Evolutionary conservation across 108 stramenopile species (phyloP).

Genomic region (Nitzschia inconspicua): DNA sequence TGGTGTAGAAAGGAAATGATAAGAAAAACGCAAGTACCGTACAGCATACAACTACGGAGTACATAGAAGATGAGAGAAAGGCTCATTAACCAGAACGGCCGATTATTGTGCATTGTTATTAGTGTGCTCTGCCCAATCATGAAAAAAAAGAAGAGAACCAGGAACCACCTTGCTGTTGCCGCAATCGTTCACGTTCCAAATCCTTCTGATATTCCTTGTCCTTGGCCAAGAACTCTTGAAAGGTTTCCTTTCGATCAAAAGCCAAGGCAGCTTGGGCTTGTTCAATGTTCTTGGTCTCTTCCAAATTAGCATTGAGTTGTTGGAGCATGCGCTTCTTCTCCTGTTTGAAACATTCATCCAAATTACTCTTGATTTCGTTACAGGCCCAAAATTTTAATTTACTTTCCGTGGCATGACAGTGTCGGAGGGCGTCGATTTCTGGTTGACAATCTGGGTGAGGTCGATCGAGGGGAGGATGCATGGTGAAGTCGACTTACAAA

Average conservation of each 20-base stretch:
- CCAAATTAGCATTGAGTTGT: constrained; percentile 63
- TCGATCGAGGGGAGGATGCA: constrained; percentile 92
- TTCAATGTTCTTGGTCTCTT: constrained; percentile 41
- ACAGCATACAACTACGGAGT: no score
- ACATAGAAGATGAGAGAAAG: no score
- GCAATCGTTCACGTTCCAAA: constrained; percentile 18
- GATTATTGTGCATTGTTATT: no score
- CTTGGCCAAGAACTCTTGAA: constrained; percentile 68
- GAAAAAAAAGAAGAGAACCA: no score
- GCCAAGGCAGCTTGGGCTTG: constrained; percentile 61
- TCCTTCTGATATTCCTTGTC: constrained; percentile 64
- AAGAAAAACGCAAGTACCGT: no score
- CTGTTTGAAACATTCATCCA: constrained; percentile 79
- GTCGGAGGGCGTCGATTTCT: constrained; percentile 63
- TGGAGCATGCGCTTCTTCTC: constrained; percentile 77
- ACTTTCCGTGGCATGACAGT: constrained; percentile 71
- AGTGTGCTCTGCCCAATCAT: no score
- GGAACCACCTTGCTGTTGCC: constrained; percentile 14
- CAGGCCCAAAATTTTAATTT: constrained; percentile 83
- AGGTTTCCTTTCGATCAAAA: constrained; percentile 62
- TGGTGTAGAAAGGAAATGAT: no score
- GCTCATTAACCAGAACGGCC: no score
- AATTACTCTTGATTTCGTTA: constrained; percentile 67
- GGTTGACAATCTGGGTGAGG: constrained; percentile 89
- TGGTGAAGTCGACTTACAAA: constrained; percentile 26